Evolutionary conservation across 2,329 filamentous ascomycete genomes (phyloP).

Genomic region (Sporothrix curviconia): DNA sequence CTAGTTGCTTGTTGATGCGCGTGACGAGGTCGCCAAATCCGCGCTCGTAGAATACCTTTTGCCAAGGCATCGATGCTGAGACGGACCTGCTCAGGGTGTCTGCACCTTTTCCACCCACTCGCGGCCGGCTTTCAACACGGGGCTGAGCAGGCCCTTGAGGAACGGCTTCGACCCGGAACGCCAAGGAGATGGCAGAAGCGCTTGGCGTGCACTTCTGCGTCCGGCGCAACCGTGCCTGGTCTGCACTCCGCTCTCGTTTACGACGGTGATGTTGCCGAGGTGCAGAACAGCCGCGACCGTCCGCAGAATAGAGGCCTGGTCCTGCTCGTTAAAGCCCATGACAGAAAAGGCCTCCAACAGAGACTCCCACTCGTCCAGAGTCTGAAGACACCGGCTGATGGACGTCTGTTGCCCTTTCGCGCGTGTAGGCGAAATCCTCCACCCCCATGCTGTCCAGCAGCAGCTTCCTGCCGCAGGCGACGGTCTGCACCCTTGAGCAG

Average conservation of each 20-base stretch:
- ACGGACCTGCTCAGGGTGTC: constrained; percentile 90
- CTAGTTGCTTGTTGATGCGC: constrained; percentile 85
- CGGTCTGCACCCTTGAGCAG: constrained; percentile 76
- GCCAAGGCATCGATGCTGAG: constrained; percentile 83
- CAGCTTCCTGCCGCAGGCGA: constrained; percentile 67
- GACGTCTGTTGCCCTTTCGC: constrained; percentile 85
- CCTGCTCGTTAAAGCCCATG: constrained; percentile 85
- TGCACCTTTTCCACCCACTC: constrained; percentile 99
- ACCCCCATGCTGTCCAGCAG: constrained; percentile 68
- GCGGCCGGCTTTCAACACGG: constrained; percentile 86
- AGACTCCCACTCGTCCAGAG: constrained; percentile 77
- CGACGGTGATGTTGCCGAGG: constrained; percentile 82
- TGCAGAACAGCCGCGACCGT: constrained; percentile 90
- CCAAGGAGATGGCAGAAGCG: constrained; percentile 80
- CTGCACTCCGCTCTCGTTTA: constrained; percentile 85
- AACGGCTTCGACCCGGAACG: constrained; percentile 79
- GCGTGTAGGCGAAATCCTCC: constrained; percentile 86
- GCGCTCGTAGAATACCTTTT: constrained; percentile 96
- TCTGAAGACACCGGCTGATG: constrained; percentile 88
- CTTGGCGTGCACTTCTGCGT: constrained; percentile 67
- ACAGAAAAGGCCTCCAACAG: constrained; percentile 88
- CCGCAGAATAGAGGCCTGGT: constrained; percentile 74
- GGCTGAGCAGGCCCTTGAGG: constrained; percentile 80
- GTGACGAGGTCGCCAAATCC: constrained; percentile 88
- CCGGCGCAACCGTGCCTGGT: constrained; percentile 80